These are phyloP conservation scores for Tetrapisispora pingtungensis DNA, from an alignment of 805 yeast genomes.

Conservation along the genomic window DNA sequence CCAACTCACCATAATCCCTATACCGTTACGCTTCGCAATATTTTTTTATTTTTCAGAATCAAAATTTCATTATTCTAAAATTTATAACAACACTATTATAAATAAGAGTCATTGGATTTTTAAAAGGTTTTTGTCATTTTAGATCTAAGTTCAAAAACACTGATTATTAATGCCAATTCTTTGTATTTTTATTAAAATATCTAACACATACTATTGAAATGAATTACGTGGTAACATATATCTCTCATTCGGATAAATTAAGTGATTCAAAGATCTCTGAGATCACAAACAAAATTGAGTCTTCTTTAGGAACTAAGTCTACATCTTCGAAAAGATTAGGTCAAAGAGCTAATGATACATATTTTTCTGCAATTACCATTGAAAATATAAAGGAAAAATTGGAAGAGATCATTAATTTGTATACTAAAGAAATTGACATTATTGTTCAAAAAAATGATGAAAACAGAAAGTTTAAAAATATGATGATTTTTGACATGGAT, in stretches of 20 bases:
- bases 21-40: too few relatives aligned
- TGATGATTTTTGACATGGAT: constrained; percentile 95
- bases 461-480: constrained; percentile 29
- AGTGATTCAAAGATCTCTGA: background rate
- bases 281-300: background rate
- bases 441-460: constrained; percentile 17
- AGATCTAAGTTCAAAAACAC: too few relatives aligned
- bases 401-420: constrained; percentile 32
- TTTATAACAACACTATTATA: too few relatives aligned
- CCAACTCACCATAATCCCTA: too few relatives aligned
- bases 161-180: too few relatives aligned
- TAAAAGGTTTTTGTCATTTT: too few relatives aligned
- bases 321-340: background rate
- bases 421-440: constrained; percentile 13
- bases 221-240: constrained; percentile 2
- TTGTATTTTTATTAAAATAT: too few relatives aligned
- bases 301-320: background rate
- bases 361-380: background rate
- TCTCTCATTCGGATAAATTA: constrained; percentile 2
- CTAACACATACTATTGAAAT: background rate
- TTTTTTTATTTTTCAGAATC: background rate
- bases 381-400: constrained; percentile 50
- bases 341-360: constrained; percentile 1
- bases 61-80: background rate
- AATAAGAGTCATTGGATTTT: too few relatives aligned